Conservation (phyloP, 805 yeast species). For the Lipomyces oligophaga region DNA sequence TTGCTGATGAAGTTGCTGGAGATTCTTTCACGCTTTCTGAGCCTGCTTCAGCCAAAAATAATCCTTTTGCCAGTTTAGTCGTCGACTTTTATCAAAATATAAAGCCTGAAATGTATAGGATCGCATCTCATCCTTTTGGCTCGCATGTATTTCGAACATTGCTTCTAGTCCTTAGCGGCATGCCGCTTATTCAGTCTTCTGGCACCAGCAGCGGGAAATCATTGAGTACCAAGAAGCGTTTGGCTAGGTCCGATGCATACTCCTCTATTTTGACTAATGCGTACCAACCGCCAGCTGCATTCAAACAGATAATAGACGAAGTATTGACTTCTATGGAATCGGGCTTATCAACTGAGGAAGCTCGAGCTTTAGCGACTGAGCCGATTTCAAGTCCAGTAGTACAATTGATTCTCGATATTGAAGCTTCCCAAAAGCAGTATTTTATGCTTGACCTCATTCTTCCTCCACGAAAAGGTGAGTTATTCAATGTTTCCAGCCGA, state of each 20-base stretch:
- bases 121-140: constrained; percentile 76
- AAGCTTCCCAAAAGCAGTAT: constrained; percentile 61
- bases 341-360: constrained; percentile 42
- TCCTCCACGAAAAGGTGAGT: constrained; percentile 5
- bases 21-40: constrained; percentile 1
- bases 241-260: background rate
- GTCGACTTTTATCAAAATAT: constrained; percentile 44
- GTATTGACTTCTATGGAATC: constrained; percentile 44
- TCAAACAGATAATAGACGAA: constrained; percentile 50
- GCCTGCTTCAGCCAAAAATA: constrained; percentile 1
- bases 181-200: constrained; percentile 48
- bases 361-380: constrained; percentile 74
- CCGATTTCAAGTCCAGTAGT: constrained; percentile 83
- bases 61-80: constrained; percentile 3
- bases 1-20: constrained; percentile 4
- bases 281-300: constrained; percentile 13
- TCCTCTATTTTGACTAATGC: background rate
- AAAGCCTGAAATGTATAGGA: constrained; percentile 52
- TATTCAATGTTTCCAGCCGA: too few species aligned
- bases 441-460: constrained; percentile 15
- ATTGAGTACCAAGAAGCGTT: constrained; percentile 5
- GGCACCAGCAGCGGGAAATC: constrained; percentile 14
- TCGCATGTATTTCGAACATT: constrained; percentile 80
- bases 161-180: constrained; percentile 69
- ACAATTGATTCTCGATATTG: constrained; percentile 72